phyloP scores from a whole-genome alignment of 2,329 filamentous ascomycete genomes.

The Phoma sp. region DNA sequence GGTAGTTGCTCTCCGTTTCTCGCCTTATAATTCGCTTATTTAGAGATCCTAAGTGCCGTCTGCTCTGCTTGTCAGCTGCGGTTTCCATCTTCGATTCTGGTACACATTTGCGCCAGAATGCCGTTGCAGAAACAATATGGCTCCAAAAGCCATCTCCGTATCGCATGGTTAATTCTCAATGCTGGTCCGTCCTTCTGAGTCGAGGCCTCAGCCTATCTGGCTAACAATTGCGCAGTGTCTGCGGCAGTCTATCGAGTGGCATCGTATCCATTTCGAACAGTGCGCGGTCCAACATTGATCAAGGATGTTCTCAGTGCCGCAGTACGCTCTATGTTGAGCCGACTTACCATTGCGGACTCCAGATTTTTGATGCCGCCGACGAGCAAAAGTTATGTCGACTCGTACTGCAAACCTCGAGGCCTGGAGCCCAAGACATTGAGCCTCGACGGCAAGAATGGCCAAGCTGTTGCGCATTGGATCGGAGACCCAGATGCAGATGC shows the following conservation, averaged over 20 bases:
- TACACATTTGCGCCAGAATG: neutral
- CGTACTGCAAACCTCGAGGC: slow-evolving; percentile 20
- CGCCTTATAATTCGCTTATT: neutral
- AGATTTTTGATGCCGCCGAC: slow-evolving; percentile 25
- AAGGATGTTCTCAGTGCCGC: slow-evolving; percentile 27
- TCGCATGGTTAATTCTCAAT: slow-evolving; percentile 11
- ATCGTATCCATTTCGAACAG: slow-evolving; percentile 26
- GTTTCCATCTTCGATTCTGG: too few relatives aligned
- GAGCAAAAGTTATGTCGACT: slow-evolving; percentile 19
- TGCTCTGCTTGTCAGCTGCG: too few relatives aligned
- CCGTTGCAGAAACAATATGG: slow-evolving; percentile 1
- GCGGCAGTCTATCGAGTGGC: slow-evolving; percentile 17
- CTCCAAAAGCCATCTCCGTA: slow-evolving; percentile 37
- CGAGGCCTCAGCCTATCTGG: neutral
- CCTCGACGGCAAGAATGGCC: slow-evolving; percentile 6
- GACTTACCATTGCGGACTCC: slow-evolving; percentile 28
- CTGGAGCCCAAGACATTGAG: slow-evolving; percentile 19
- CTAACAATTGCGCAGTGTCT: slow-evolving; percentile 13
- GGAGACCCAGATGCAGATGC: slow-evolving; percentile 25
- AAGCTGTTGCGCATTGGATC: slow-evolving; percentile 31
- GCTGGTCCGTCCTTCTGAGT: neutral
- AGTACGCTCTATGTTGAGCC: slow-evolving; percentile 21
- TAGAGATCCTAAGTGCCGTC: neutral
- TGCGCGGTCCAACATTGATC: slow-evolving; percentile 15
- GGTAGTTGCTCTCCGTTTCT: neutral